phyloP scores from a whole-genome alignment of 2,329 filamentous ascomycete species.

The Fusarium transvaalense region DNA sequence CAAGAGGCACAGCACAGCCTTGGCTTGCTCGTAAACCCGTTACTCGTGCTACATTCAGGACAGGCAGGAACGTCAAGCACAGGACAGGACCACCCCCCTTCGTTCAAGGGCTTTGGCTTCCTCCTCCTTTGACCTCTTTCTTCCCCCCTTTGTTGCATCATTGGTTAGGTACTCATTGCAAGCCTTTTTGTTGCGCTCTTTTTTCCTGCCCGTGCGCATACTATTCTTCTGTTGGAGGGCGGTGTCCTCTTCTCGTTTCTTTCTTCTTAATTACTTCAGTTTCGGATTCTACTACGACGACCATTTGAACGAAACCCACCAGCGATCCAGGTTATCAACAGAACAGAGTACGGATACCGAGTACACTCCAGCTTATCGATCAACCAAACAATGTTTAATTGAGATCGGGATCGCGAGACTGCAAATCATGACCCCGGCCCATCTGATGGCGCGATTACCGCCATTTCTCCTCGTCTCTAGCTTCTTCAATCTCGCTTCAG shows the following conservation, averaged over 20 bases:
- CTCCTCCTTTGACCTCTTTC: slow-evolving; percentile 32
- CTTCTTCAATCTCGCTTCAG: slow-evolving; percentile 51
- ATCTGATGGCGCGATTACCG: slow-evolving; percentile 54
- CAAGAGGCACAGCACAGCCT: slow-evolving; percentile 30
- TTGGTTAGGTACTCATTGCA: slow-evolving; percentile 18
- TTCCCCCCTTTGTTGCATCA: slow-evolving; percentile 33
- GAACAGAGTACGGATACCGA: not conserved
- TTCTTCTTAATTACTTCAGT: slow-evolving; percentile 6
- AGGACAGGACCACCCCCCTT: slow-evolving; percentile 22
- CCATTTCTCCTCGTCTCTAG: slow-evolving; percentile 53
- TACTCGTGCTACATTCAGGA: slow-evolving; percentile 31
- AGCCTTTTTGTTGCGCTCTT: slow-evolving; percentile 9
- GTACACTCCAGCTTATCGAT: slow-evolving; percentile 12
- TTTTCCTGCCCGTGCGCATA: slow-evolving; percentile 18
- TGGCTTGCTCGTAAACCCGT: slow-evolving; percentile 22
- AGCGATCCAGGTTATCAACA: slow-evolving; percentile 7
- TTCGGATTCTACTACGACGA: slow-evolving; percentile 17
- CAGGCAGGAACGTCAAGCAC: slow-evolving; percentile 1
- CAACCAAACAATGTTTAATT: slow-evolving; percentile 41
- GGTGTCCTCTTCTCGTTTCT: slow-evolving; percentile 13
- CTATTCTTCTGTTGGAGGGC: slow-evolving; percentile 20
- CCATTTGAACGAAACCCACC: slow-evolving; percentile 7
- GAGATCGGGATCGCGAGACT: slow-evolving; percentile 41
- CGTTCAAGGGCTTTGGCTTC: slow-evolving; percentile 31
- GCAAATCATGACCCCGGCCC: slow-evolving; percentile 45